Conservation (phyloP, 169 alveolate species). For the Pseudocohnilembus persalinus region DNA sequence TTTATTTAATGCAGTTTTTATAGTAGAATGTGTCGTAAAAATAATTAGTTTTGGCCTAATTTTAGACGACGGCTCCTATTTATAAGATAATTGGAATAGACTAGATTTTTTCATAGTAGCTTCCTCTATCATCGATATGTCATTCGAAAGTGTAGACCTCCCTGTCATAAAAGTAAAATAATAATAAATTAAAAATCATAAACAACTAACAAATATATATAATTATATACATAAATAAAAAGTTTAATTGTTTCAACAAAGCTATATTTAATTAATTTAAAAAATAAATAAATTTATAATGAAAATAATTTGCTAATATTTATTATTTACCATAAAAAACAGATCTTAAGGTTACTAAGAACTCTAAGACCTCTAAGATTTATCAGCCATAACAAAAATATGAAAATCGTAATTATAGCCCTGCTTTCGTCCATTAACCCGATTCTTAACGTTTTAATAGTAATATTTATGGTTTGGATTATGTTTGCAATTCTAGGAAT, state of each 20-base stretch:
- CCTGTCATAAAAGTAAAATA: conserved; percentile 46
- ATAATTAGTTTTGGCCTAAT: conserved; percentile 78
- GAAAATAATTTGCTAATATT: no score
- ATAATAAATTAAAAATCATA: no score
- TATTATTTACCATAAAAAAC: no score
- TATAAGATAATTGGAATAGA: conserved; percentile 84
- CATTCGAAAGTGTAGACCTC: conserved; percentile 47
- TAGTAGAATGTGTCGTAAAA: conserved; percentile 70
- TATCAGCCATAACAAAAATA: conserved; percentile 71
- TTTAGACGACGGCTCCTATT: conserved; percentile 74
- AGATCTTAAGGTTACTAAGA: conserved; percentile 78
- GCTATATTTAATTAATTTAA: no score
- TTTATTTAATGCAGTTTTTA: conserved; percentile 66
- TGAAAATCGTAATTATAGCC: conserved; percentile 77
- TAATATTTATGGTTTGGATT: conserved; percentile 18
- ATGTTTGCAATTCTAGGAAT: conserved; percentile 29
- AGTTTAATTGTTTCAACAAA: neutral
- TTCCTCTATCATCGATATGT: conserved; percentile 75
- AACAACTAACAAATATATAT: neutral
- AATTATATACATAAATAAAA: neutral
- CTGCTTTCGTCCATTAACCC: conserved; percentile 71
- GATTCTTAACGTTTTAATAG: conserved; percentile 70
- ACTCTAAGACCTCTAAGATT: conserved; percentile 84
- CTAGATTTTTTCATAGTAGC: conserved; percentile 83
- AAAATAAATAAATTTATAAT: no score